Evolutionary conservation across 1,139 yeast genomes (phyloP).

Genomic region (Pichia sp.): DNA sequence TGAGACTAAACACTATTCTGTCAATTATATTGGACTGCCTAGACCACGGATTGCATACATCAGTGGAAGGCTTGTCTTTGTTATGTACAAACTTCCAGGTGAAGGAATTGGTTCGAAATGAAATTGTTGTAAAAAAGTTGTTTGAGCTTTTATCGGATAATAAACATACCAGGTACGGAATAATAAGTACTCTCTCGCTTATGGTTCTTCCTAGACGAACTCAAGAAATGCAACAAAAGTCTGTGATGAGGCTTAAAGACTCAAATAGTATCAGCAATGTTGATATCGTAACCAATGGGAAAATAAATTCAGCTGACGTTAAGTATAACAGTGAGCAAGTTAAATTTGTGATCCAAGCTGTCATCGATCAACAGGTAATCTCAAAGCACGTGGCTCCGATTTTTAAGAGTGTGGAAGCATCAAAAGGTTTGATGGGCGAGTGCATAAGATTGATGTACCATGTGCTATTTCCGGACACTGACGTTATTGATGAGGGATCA

Average conservation of each 20-base stretch:
- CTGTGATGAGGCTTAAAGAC: conserved; percentile 31
- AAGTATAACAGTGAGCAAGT: conserved; percentile 22
- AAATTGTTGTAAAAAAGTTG: conserved; percentile 27
- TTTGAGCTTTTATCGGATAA: conserved; percentile 4
- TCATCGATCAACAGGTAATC: conserved; percentile 8
- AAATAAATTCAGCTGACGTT: conserved; percentile 25
- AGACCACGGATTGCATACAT: conserved; percentile 6
- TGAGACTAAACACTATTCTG: conserved; percentile 24
- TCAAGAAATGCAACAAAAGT: conserved; percentile 19
- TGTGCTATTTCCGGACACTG: conserved; percentile 22
- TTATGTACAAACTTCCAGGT: conserved; percentile 34
- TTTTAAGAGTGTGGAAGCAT: conserved; percentile 9
- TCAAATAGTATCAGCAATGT: conserved; percentile 26
- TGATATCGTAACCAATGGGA: conserved; percentile 24
- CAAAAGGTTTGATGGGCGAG: conserved; percentile 10
- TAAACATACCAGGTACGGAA: conserved; percentile 29
- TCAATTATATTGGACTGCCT: conserved; percentile 22
- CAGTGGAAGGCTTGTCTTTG: conserved; percentile 41
- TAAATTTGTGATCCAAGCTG: conserved; percentile 12
- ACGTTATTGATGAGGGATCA: conserved; percentile 24
- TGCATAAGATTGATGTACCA: conserved; percentile 19
- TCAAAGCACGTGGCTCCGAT: conserved; percentile 1
- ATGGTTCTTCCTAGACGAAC: conserved; percentile 30
- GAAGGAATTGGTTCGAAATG: conserved; percentile 30
- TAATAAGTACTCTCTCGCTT: conserved; percentile 33